Base-by-base conservation (phyloP, 495 filamentous ascomycete species). In the Hyphodiscus hymeniophilus region DNA sequence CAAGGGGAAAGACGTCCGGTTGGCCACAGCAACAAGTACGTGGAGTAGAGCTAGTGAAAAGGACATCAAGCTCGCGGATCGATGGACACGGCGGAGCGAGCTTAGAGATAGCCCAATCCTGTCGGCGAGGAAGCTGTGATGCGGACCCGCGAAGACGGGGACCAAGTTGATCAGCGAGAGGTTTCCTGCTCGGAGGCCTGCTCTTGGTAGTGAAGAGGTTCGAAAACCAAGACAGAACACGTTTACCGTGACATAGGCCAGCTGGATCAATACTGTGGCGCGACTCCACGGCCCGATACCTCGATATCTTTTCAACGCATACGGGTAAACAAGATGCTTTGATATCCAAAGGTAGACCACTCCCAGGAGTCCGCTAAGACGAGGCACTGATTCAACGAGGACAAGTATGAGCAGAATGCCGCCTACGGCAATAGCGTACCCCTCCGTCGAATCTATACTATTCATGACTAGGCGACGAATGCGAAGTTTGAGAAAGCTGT, bases 61-160 rank as follows among this genome's bases (percentile, higher is more conserved):
- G 32, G 42, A 46, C 42, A 52, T 52, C 33, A 45, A 15, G 15
- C 32, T 34, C 15, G 18, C 24, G 16, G 49, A 52, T n/a, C 39
- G 22, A 34, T 52, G 49, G 4, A 52, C 47, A 1, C 8, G 13
- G 15, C 43, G 33, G 42, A 46, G 32, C 8, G 20, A 46, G 15
- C 35, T 47, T 13, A 52, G 26, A 18, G 49, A 52, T 33, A 52
- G 3, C 15, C 49, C 34, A 47, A 52, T 28, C 18, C 41, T 31
- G 41, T 52, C 42, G 22, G 49, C 49, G n/a, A 52, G 43, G 42
- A 52, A 47, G 31, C 42, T 21, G 3, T 46, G 49, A 21, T 52
- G 24, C 23, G 34, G 42, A 7, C 49, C 49, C 34, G 42, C 17
- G 18, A 52, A 47, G 2, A 52, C 23, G 4, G 33, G 49, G 34